A percentile compares a stretch with the other conserved stretches of the same genome.
These are phyloP conservation scores for Trypanosoma scelopori DNA, from an alignment of 208 protist species.

Conservation along the genomic window DNA sequence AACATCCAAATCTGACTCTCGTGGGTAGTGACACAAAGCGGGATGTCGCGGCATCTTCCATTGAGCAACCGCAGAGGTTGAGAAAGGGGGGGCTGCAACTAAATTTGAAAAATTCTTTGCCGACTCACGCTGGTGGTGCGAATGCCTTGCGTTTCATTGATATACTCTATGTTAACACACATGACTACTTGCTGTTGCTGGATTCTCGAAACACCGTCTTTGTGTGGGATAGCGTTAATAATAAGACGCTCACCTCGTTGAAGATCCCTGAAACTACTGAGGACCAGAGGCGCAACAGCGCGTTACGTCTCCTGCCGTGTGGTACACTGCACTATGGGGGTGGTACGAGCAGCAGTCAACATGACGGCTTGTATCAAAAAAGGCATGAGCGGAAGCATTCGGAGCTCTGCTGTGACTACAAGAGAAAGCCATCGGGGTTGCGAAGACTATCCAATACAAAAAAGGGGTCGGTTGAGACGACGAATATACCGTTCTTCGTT, in stretches of 20 bases:
- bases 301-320: slow-evolving; percentile 21
- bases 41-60: neutral
- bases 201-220: slow-evolving; percentile 48
- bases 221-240: slow-evolving; percentile 38
- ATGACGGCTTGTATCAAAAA: neutral
- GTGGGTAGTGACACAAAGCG: neutral
- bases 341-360: neutral
- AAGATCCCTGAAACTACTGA: slow-evolving; percentile 10
- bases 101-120: neutral
- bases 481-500: slow-evolving; percentile 37
- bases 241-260: slow-evolving; percentile 26
- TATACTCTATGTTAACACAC: slow-evolving; percentile 30
- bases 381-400: neutral
- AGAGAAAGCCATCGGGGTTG: neutral
- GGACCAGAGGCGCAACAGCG: slow-evolving; percentile 15
- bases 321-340: slow-evolving; percentile 27
- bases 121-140: neutral
- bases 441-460: neutral
- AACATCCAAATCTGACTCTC: slow-evolving; percentile 21
- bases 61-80: neutral
- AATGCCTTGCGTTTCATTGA: slow-evolving; percentile 46
- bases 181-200: slow-evolving; percentile 39
- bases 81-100: neutral
- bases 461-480: neutral
- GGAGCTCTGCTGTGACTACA: neutral